Conservation (phyloP, 768 basidiomycete genomes). For the Boletus subparvulus region DNA sequence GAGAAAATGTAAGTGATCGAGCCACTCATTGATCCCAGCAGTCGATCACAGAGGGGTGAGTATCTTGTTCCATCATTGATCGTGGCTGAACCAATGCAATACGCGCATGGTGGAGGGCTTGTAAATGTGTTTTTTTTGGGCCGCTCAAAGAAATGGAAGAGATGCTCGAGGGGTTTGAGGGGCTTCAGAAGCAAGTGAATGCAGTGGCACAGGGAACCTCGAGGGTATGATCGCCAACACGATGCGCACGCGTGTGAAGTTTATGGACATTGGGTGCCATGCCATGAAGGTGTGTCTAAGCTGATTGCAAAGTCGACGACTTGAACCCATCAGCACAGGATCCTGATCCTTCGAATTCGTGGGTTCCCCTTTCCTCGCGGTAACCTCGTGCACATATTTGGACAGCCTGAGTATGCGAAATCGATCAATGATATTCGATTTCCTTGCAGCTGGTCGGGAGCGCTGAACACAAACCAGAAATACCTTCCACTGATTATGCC, state of each 20-base stretch:
- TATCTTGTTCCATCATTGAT: slow-evolving; percentile 1
- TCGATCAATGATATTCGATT: not conserved
- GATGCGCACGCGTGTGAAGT: slow-evolving; percentile 4
- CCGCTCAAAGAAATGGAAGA: slow-evolving; percentile 2
- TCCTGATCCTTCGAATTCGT: not conserved
- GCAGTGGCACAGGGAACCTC: not conserved
- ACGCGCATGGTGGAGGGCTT: not conserved
- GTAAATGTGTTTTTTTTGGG: not conserved
- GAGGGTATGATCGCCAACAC: not conserved
- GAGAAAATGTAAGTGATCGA: not conserved
- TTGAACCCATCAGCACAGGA: not conserved
- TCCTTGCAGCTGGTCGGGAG: not conserved
- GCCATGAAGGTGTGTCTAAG: slow-evolving; percentile 3
- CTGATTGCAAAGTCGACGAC: not conserved
- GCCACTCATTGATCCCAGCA: slow-evolving; percentile 1
- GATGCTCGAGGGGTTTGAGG: not conserved
- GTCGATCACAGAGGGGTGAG: not conserved
- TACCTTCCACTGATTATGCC: not conserved
- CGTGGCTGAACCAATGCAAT: not conserved
- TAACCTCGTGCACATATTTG: not conserved
- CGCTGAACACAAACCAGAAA: not conserved
- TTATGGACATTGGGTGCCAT: not conserved
- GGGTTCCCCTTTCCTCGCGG: not conserved
- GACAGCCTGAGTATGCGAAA: not conserved
- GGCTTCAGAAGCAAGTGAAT: slow-evolving; percentile 1